Base-by-base conservation (phyloP, 202 grass and related monocot genomes). In the Schoenoplectus triqueter region DNA sequence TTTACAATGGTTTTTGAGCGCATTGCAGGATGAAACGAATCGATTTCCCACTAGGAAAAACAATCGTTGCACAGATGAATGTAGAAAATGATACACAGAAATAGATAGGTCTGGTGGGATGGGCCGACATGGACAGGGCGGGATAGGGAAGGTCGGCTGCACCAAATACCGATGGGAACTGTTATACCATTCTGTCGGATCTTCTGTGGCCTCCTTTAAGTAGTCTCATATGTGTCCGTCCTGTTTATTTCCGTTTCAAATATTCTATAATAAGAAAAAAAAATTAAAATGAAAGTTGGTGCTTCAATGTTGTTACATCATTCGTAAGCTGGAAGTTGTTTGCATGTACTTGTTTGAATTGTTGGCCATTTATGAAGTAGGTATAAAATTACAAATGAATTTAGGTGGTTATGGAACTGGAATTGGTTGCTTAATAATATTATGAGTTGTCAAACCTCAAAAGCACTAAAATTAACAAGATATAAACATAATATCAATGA, bases 101-200 rank as follows among this genome's bases (percentile, higher is more conserved):
- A 15, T 10, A 10, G 9, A 42, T 31, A 11, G 48, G 6, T 49
- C 18, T 59, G 65, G 22, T 71, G 31, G 13, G 49, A 55, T 14
- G 17, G 48, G 44, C 49, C 64, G 7, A 20, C 52, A 41, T 4
- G 41, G 21, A 60, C 22, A 54, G 31, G 48, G 40, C 7, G 46
- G 31, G 69, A 73, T 73, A 50, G 18, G 46, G 69, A 73, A 77
- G 73, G 65, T 70, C 20, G 40, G 66, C 81, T 70, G 64, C 11
- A 71, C 22, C 81, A 57, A 84, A 50, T 84, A 69, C 64, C 81
- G 13, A 84, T 63, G 7, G 47, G 21, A 83, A 69, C 48, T 59
- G 13, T 17, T 22, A 31, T 47, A 31, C 62, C 31, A 5, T 64
- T 54, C 6, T 51, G 0, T 18, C 0, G 0, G 80, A 83, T 83